Conservation (phyloP, 177 flowering plant genomes). For the Vitis hybrid region DNA sequence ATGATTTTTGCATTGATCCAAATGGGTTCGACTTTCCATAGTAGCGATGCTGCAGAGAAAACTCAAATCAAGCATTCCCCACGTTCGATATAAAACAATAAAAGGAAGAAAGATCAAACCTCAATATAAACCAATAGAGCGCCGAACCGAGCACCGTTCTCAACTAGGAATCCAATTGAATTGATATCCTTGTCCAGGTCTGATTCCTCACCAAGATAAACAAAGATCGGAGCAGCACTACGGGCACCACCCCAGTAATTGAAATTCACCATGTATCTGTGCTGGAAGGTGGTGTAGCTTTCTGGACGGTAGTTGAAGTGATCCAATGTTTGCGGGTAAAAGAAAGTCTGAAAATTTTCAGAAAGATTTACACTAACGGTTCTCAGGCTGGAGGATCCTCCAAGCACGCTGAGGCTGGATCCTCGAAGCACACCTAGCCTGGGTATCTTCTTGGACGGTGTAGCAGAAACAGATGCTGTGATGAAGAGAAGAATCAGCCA, state of each 20-base stretch:
- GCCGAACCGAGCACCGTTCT: background rate
- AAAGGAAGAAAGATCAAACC: background rate
- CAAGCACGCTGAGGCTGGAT: background rate
- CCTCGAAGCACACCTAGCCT: background rate
- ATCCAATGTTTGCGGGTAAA: background rate
- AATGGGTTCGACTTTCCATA: conserved; percentile 32
- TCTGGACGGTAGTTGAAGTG: background rate
- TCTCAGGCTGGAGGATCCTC: background rate
- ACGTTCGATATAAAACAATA: background rate
- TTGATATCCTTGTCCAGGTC: background rate
- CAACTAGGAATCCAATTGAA: background rate
- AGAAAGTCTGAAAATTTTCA: background rate
- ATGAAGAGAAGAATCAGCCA: too few species aligned
- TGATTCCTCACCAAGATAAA: background rate
- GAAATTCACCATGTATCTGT: background rate
- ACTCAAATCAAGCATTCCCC: background rate
- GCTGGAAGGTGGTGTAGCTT: background rate
- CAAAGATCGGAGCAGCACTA: background rate
- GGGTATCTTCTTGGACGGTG: too few species aligned
- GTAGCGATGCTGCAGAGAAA: conserved; percentile 29
- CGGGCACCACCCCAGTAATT: background rate
- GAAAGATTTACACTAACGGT: background rate
- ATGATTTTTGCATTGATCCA: conserved; percentile 18
- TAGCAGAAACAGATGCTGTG: too few species aligned
- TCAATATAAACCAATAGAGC: background rate